Base-by-base conservation (phyloP, 768 basidiomycete genomes). In the Phylloporus scabripes region DNA sequence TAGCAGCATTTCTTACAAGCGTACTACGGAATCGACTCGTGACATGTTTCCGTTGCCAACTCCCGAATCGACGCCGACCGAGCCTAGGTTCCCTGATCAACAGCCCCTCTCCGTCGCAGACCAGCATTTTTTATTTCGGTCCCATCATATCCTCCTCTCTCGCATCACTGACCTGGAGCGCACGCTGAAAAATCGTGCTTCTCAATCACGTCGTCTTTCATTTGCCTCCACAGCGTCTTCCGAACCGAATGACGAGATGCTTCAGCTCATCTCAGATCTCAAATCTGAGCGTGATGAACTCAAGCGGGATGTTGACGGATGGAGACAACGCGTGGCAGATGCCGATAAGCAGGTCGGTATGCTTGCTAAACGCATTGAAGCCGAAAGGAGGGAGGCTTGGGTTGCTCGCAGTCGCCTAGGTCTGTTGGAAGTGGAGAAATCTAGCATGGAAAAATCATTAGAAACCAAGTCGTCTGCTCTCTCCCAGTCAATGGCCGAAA, bases 231-330 rank as follows among this genome's bases (percentile, higher is more conserved):
- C 72, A 48, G 48, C 66, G 23, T 61, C 67, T 37, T 60, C 70
- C 9, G 82, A 79, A 49, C 82, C 84, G 6, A 80, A 71, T 50
- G 87, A 92, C 57, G 91, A 92, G 70, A 83, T 92, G 79, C 69
- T 90, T 34, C 75, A 76, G 56, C 74, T 87, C 32, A 73, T 92
- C 46, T 74, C 83, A 3, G 88, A 90, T 61, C 75, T 91, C 58
- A 92, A 92, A 64, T 77, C 83, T 11, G 93, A 97, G 67, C 75
- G 94, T 26, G 94, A 98, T 59, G 86, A 92, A 50, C 73, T 97
- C 44, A 85, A 85, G 64, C 80, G 82, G 45, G 93, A 97, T 65
- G 83, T 92, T 0, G 86, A 92, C 55, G 87, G 86, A 0, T 95
- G 92, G 91, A 77, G 87, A 52, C 75, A 69, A 29, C 77, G 93